Evolutionary conservation across 176 grass and related monocot species (phyloP).

Genomic region (Ensete glaucum): DNA sequence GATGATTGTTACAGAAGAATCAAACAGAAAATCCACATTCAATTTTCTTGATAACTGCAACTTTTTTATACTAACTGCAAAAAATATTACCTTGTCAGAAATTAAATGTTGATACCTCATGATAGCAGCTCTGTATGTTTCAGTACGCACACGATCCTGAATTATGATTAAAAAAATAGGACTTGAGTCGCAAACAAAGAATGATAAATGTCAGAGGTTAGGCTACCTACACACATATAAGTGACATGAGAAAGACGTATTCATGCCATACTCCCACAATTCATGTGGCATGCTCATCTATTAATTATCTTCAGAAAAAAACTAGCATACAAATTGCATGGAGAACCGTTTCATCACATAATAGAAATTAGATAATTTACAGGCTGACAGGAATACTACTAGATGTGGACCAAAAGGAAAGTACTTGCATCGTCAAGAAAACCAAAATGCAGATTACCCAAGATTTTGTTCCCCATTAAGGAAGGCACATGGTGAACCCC

Average conservation of each 20-base stretch:
- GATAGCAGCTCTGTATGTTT: conserved; percentile 79
- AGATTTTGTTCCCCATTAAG: neutral
- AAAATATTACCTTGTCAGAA: conserved; percentile 60
- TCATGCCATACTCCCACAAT: neutral
- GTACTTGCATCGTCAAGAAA: neutral
- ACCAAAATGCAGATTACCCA: neutral
- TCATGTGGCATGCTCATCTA: neutral
- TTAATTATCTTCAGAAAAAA: neutral
- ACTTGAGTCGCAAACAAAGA: neutral
- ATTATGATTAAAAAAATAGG: conserved; percentile 30
- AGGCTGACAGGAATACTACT: too few species aligned
- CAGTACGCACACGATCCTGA: conserved; percentile 88
- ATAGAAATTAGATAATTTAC: neutral
- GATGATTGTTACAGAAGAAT: neutral
- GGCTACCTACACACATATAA: too few species aligned
- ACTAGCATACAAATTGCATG: neutral
- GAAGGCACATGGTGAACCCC: neutral
- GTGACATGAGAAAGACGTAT: neutral
- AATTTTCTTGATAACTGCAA: conserved; percentile 17
- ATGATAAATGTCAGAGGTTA: neutral
- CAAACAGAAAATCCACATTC: conserved; percentile 3
- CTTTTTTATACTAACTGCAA: conserved; percentile 8
- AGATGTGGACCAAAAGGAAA: neutral
- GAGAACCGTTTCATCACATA: neutral
- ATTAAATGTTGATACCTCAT: conserved; percentile 74